These are phyloP conservation scores for Saraca asoca DNA, from an alignment of 331 rosid genomes.

Conservation along the genomic window DNA sequence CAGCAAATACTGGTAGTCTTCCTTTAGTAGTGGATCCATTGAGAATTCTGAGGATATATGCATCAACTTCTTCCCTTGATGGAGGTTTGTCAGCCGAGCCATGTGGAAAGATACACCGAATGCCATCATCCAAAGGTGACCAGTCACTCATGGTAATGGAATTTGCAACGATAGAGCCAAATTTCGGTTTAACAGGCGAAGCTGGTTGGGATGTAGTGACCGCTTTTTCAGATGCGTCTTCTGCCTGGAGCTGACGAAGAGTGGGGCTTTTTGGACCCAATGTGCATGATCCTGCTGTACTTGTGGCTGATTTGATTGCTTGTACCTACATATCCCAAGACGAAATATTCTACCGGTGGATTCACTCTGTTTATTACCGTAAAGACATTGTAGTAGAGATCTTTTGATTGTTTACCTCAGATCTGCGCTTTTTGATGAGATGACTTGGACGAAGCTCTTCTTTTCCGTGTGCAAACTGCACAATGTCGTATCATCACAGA, in stretches of 20 bases:
- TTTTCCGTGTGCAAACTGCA: conserved; percentile 61
- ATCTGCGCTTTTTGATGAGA: conserved; percentile 41
- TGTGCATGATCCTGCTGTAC: conserved; percentile 28
- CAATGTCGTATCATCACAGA: conserved; percentile 15
- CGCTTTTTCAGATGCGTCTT: conserved; percentile 23
- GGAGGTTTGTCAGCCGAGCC: conserved; percentile 36
- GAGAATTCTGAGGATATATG: conserved; percentile 37
- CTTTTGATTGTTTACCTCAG: conserved; percentile 48
- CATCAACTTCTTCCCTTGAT: conserved; percentile 49
- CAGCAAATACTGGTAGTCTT: no score
- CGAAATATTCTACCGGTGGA: conserved; percentile 18
- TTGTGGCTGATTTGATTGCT: conserved; percentile 25
- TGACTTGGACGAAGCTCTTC: conserved; percentile 56
- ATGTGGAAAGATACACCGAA: conserved; percentile 45
- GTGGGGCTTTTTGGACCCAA: conserved; percentile 34
- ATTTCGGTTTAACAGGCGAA: conserved; percentile 27
- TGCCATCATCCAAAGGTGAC: conserved; percentile 77
- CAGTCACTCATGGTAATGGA: conserved; percentile 39
- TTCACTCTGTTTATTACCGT: conserved; percentile 17
- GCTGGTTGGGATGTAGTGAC: conserved; percentile 30
- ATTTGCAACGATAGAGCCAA: conserved; percentile 7
- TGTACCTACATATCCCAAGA: conserved; percentile 38
- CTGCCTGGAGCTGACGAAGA: conserved; percentile 34
- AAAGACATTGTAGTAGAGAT: conserved; percentile 8
- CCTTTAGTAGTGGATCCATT: conserved; percentile 12